Evolutionary conservation across 2,329 filamentous ascomycete genomes (phyloP).

Genomic region (Fusarium guadeloupense): DNA sequence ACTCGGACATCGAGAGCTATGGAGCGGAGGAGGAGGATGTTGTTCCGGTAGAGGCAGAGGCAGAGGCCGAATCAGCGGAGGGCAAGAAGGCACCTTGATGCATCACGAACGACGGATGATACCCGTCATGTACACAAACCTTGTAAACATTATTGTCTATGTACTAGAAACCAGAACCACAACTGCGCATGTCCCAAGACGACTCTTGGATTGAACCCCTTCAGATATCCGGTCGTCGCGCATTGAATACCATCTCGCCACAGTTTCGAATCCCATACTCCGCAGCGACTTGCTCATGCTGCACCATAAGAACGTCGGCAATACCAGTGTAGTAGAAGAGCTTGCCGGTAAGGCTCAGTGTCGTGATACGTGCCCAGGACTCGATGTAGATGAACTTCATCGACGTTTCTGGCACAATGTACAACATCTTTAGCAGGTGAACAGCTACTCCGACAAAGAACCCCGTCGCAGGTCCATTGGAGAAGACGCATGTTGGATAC

Average conservation of each 20-base stretch:
- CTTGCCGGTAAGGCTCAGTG: conserved; percentile 84
- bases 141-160: conserved; percentile 38
- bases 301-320: conserved; percentile 82
- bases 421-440: conserved; percentile 58
- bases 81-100: conserved; percentile 25
- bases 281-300: conserved; percentile 74
- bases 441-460: conserved; percentile 73
- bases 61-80: conserved; percentile 35
- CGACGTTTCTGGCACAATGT: conserved; percentile 57
- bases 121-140: conserved; percentile 38
- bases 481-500: conserved; percentile 80
- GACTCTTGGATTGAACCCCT: conserved; percentile 1
- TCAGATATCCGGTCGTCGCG: conserved; percentile 42
- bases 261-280: conserved; percentile 53
- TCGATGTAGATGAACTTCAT: conserved; percentile 88
- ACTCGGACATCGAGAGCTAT: conserved; percentile 55
- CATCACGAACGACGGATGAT: conserved; percentile 23
- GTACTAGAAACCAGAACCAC: conserved; percentile 31
- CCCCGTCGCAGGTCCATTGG: conserved; percentile 89
- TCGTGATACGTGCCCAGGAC: conserved; percentile 87
- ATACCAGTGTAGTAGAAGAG: conserved; percentile 71
- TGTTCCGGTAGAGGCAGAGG: conserved; percentile 30
- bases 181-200: conserved; percentile 17
- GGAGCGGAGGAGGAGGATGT: conserved; percentile 49
- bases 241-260: conserved; percentile 54